Evolutionary conservation across 2,329 filamentous ascomycete genomes (phyloP), one percentile per base, ranked within the genome.

Genomic region (Cladosporium sp.): DNA sequence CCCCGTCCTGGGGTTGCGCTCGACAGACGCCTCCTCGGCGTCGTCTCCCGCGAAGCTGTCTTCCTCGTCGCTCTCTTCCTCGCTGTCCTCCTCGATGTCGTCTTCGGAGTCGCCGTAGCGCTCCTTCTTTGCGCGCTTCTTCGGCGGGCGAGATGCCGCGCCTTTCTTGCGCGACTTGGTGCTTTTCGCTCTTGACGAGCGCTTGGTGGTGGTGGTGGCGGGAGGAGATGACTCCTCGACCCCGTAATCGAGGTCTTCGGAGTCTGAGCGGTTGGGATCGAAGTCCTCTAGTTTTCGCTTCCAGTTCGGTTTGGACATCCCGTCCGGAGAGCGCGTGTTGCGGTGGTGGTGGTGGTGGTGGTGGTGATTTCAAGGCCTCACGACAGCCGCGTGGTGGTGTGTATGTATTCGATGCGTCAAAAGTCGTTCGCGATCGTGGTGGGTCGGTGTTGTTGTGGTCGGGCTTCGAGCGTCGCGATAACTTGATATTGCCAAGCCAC

Each of bases 1-100:
- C 30, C 82, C 82, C 43, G 79, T 77, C 32, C 61, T 62, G 15
- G 78, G 77, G 58, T 82, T 83, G 52, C 75, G 71, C 59, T 80
- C 77, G 1, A 74, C 67, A 7, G 78, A 75, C 52, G 72, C 73
- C 19, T 68, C 68, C 42, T 68, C 65, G 27, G 76, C 74, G 36
- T 74, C 69, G 30, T 69, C 69, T 13, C 74, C 73, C 8, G 70
- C 72, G 43, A 68, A 69, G 3, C 70, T 72, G 60, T 59, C 70
- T 19, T 73, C 69, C 42, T 68, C 66, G 15, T 70, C 69, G n/a
- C 36, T 47, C 18, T 19, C 29, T 9, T 30, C 50, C 42, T 61
- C 56, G 50, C 60, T 66, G 52, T 68, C 63, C 7, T 54, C 52
- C 27, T 67, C 68, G 48, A 75, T 70, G 38, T 78, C 73, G 52